phyloP scores from a whole-genome alignment of 192 early-diverging fungal species.

The Linnemannia zychae region DNA sequence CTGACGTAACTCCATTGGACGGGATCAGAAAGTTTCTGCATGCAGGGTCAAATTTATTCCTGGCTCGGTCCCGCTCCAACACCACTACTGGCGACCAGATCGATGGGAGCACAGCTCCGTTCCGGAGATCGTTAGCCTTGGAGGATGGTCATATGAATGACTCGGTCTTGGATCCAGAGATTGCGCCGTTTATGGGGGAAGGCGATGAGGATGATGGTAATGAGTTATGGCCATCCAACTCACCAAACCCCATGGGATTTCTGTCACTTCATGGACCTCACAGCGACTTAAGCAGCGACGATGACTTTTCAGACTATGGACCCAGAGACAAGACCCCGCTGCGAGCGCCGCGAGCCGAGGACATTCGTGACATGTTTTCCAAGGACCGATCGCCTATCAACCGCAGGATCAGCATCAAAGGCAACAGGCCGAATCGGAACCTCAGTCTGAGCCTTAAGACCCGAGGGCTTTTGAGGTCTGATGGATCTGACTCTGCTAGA shows the following conservation, averaged over 20 bases:
- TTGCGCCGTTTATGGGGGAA: slow-evolving; percentile 71
- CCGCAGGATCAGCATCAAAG: slow-evolving; percentile 63
- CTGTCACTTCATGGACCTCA: slow-evolving; percentile 23
- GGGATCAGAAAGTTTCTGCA: slow-evolving; percentile 52
- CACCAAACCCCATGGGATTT: slow-evolving; percentile 52
- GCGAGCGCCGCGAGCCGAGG: slow-evolving; percentile 58
- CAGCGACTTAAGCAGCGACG: slow-evolving; percentile 60
- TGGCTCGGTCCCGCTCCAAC: slow-evolving; percentile 60
- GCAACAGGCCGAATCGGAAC: slow-evolving; percentile 43
- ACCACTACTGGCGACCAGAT: slow-evolving; percentile 51
- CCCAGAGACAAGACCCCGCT: slow-evolving; percentile 41
- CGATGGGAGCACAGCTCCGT: slow-evolving; percentile 56
- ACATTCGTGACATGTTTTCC: slow-evolving; percentile 64
- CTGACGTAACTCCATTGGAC: slow-evolving; percentile 43
- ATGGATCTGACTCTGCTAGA: slow-evolving; percentile 48
- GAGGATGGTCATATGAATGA: slow-evolving; percentile 56
- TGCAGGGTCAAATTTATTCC: slow-evolving; percentile 54
- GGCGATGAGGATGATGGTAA: slow-evolving; percentile 68
- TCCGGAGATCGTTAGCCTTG: slow-evolving; percentile 56
- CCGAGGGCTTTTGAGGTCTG: slow-evolving; percentile 44
- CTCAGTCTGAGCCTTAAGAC: slow-evolving; percentile 58
- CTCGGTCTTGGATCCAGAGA: slow-evolving; percentile 68
- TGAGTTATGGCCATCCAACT: slow-evolving; percentile 57
- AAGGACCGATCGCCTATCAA: slow-evolving; percentile 60
- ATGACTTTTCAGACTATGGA: slow-evolving; percentile 53